Base-by-base conservation (phyloP, 2,329 filamentous ascomycete species). In the Apiospora marii region DNA sequence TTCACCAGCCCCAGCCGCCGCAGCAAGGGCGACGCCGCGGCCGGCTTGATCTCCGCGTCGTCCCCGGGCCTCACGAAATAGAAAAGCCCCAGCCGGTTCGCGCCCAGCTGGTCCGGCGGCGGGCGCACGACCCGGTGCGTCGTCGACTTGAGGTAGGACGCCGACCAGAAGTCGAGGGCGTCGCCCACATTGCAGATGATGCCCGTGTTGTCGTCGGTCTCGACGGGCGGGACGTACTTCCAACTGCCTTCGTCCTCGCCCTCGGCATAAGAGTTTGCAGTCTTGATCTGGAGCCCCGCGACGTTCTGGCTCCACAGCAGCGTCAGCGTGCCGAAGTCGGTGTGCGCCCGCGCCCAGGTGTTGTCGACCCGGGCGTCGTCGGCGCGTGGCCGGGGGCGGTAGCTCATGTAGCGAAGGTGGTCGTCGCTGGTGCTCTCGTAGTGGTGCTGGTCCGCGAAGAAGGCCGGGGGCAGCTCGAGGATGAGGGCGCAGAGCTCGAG, bases 341-440 rank as follows among this genome's bases (percentile, higher is more conserved):
- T 88, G 76, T 89, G 87, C 0, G 77, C 79, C 8, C 78, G 74
- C 0, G 77, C 76, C 78, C 77, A 80, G 1, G 73, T 78, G 48
- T 79, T 76, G 30, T 75, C 72, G 22, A 77, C 75, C 43, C 69
- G 73, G n/a, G 71, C 74, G 77, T 84, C 86, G 34, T 85, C 83
- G 8, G 83, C 82, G 22, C 81, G 75, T 0, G 81, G 80, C 10
- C 87, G 84, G 0, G 84, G 81, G 41, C 84, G 82, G 75, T 89
- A 89, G 68, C 85, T 82, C 87, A 89, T 89, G 78, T 88, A 89
- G 10, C 88, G 85, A 16, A 89, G 82, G 74, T 89, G 87, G 72
- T 88, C 85, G 69, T 90, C 88, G 61, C 86, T 85, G 22, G 85
- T 82, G 44, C 84, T 81, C 2, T 87, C 82, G 73, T 89, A 91